Conservation (phyloP, 2,329 filamentous ascomycete species). For the Ophiostoma ips region DNA sequence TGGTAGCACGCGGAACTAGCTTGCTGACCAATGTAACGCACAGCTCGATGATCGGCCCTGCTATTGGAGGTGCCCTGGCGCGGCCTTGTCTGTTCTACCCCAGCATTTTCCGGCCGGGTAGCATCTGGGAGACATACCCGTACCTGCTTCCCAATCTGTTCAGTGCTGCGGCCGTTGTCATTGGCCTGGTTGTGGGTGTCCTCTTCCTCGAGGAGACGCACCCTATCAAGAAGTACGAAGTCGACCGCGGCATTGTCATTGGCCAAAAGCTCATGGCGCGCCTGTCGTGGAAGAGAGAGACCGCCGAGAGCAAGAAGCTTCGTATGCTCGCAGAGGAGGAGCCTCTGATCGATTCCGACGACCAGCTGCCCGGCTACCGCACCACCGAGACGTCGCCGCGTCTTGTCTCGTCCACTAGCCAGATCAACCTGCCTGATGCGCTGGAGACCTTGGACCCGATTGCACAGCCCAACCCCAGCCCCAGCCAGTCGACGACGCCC, state of each 20-base stretch:
- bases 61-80: slow-evolving; percentile 80
- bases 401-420: slow-evolving; percentile 6
- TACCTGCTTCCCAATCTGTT: slow-evolving; percentile 90
- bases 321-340: slow-evolving; percentile 35
- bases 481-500: not conserved
- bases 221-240: slow-evolving; percentile 59
- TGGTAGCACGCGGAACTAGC: not conserved
- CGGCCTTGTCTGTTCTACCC: slow-evolving; percentile 77
- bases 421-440: slow-evolving; percentile 22
- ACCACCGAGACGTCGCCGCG: slow-evolving; percentile 32
- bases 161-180: slow-evolving; percentile 62
- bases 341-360: slow-evolving; percentile 46
- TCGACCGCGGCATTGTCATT: slow-evolving; percentile 62
- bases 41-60: slow-evolving; percentile 81
- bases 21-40: not conserved
- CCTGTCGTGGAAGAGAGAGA: slow-evolving; percentile 21
- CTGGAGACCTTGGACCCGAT: slow-evolving; percentile 12
- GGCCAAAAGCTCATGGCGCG: slow-evolving; percentile 54
- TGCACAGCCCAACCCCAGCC: no score
- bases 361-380: slow-evolving; percentile 55
- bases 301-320: slow-evolving; percentile 16
- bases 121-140: slow-evolving; percentile 73
- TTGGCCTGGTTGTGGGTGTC: slow-evolving; percentile 65
- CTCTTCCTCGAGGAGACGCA: slow-evolving; percentile 94
- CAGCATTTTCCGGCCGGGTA: slow-evolving; percentile 52